These are phyloP conservation scores for Xerocomellus chrysenteron DNA, from an alignment of 768 basidiomycete genomes.

Conservation along the genomic window DNA sequence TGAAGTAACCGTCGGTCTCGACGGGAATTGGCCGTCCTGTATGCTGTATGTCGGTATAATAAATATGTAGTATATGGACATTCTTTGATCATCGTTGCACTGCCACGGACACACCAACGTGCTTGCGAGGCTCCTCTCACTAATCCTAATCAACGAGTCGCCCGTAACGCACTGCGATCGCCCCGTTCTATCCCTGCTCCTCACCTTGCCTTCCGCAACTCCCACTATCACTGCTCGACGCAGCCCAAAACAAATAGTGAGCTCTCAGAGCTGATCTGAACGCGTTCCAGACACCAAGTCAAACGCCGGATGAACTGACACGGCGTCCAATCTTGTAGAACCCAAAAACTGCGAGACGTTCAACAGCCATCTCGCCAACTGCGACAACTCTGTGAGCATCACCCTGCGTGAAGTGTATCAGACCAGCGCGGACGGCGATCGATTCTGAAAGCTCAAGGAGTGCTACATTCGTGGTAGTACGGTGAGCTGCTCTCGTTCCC, in stretches of 20 bases:
- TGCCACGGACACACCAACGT: slow-evolving; percentile 19
- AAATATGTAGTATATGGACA: neutral
- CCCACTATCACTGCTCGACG: slow-evolving; percentile 94
- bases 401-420: slow-evolving; percentile 97
- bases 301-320: slow-evolving; percentile 11
- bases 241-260: slow-evolving; percentile 99
- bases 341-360: slow-evolving; percentile 82
- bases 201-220: slow-evolving; percentile 63
- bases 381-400: slow-evolving; percentile 99
- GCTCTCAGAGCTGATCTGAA: slow-evolving; percentile 10
- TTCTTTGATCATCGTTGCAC: slow-evolving; percentile 21
- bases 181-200: neutral
- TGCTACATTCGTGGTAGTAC: slow-evolving; percentile 96
- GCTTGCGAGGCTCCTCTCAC: neutral
- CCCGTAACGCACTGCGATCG: slow-evolving; percentile 13
- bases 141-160: slow-evolving; percentile 16
- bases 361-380: slow-evolving; percentile 98
- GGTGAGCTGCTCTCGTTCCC: slow-evolving; percentile 44
- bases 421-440: slow-evolving; percentile 90
- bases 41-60: neutral
- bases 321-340: slow-evolving; percentile 30
- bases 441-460: slow-evolving; percentile 98
- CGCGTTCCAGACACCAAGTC: slow-evolving; percentile 12
- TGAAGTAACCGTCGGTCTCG: slow-evolving; percentile 45
- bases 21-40: slow-evolving; percentile 30